Evolutionary conservation across 441 rosid species (phyloP), one percentile per base, ranked within the genome.

Genomic region (Euphorbia schlechtendalii): DNA sequence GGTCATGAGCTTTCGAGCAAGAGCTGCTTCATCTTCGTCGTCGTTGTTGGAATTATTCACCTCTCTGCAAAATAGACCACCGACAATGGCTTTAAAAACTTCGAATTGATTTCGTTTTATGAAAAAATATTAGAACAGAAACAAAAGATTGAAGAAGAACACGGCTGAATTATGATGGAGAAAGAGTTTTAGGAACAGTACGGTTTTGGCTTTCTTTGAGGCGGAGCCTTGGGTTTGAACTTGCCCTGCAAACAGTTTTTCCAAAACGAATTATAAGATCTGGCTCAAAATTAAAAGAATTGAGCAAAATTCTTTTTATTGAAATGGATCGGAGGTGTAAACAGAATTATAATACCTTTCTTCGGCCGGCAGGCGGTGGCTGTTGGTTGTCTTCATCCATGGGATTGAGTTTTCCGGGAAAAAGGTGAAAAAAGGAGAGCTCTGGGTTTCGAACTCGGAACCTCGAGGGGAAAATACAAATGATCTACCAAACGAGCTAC

Each of bases 171-270:
- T 9, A n/a, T 43, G 21, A 45, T 28, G 17, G 58, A 36, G 48
- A 55, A 22, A 13, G 10, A 32, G 61, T 15, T 49, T 0, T 7
- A 21, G 54, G 69, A 7, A 62, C 30, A 11, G 68, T 28, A 27
- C 56, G 64, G 43, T 78, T 63, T 48, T 12, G 77, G 78, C 56
- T 66, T 77, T 72, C 55, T 73, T 49, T 74, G 82, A 63, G 87
- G 61, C 20, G 82, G 87, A 49, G 72, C 72, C 75, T 74, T 83
- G 32, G 97, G 96, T 58, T 36, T 22, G 65, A 79, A 91, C 68
- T 77, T 80, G 43, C 69, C 59, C 95, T 87, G 86, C 70, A 38
- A 28, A 17, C 64, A n/a, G 27, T 13, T 7, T 24, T 62, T 20
- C 7, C 14, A 6, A 3, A 6, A 7, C 22, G 53, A 59, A 49